Base-by-base conservation (phyloP, 352 stramenopile species). In the Globisporangium canariense region DNA sequence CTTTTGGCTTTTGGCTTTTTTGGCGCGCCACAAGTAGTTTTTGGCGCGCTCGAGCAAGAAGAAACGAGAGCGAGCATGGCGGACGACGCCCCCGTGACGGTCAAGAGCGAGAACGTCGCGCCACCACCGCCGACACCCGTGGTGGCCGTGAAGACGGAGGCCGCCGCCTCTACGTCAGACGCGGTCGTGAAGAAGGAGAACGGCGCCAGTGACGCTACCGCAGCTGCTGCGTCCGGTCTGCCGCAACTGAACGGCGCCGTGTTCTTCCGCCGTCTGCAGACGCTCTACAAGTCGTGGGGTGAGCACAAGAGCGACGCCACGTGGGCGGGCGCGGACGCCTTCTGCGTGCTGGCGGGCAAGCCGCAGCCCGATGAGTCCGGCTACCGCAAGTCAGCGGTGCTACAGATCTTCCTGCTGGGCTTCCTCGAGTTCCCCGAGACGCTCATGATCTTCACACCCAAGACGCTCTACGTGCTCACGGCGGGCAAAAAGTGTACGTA, bases 371-470 rank as follows among this genome's bases (percentile, higher is more conserved):
- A 97, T 56, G 86, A 94, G 59, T 93, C 86, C 8, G 86, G 86
- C 25, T 97, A 97, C 67, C 87, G 86, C 67, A 97, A 96, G 77
- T 96, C 89, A 41, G 79, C 84, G 14, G 83, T 93, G 65, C 60
- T 97, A 50, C 90, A 98, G 78, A 90, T 97, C 68, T 98, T 95
- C 63, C 65, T 98, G 47, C 78, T 98, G 20, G 89, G 88, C 8
- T 97, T 93, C 67, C 73, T 96, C 43, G 91, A 98, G 78, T 97
- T 98, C 75, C 83, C 91, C 2, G 90, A 97, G 73, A 97, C 91
- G 30, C 76, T 97, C 41, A 96, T 97, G 79, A 67, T 98, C 45
- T 96, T 98, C 65, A 95, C 88, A 43, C 80, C 86, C 30, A 69
- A 66, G 55, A 94, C 79, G 69, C 76, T 98, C 25, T 90, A 84